Percentiles rank a stretch among this genome's conserved stretches.
Conservation (phyloP, 2,329 filamentous ascomycete genomes). For the Fusarium xylarioides region DNA sequence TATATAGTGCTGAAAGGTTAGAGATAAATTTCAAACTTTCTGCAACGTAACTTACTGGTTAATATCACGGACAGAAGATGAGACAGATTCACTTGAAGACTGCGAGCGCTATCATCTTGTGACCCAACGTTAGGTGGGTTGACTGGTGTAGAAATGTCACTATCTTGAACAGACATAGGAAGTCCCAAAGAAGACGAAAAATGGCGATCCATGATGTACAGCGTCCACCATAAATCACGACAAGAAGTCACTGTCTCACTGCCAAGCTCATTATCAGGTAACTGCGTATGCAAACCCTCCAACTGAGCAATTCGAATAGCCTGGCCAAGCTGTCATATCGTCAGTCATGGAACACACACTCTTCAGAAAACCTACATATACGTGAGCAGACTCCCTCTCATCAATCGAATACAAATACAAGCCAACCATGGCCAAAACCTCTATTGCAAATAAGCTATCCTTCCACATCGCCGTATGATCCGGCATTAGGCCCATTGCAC, state of each 20-base stretch:
- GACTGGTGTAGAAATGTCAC: constrained; percentile 50
- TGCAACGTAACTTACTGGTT: constrained; percentile 41
- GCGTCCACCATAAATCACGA: constrained; percentile 53
- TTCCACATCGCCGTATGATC: constrained; percentile 48
- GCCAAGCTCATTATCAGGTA: constrained; percentile 50
- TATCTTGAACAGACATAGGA: constrained; percentile 50
- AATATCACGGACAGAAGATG: constrained; percentile 49
- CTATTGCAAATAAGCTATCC: constrained; percentile 50
- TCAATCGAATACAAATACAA: constrained; percentile 52
- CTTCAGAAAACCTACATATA: constrained; percentile 36
- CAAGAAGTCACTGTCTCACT: constrained; percentile 45
- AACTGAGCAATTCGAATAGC: constrained; percentile 53
- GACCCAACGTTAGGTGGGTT: constrained; percentile 41
- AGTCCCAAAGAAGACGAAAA: constrained; percentile 52
- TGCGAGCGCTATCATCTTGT: constrained; percentile 44
- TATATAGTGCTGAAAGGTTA: constrained; percentile 47
- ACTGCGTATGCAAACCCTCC: constrained; percentile 52
- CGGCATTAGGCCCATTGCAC: constrained; percentile 50
- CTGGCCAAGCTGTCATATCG: constrained; percentile 46
- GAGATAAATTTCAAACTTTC: too few relatives aligned
- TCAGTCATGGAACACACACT: too few relatives aligned
- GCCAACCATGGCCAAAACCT: constrained; percentile 48
- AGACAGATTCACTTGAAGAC: constrained; percentile 49
- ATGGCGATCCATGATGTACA: constrained; percentile 53
- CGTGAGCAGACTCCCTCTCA: constrained; percentile 47